Evolutionary conservation across 2,329 filamentous ascomycete genomes (phyloP).

Genomic region (Diaporthe aspalathi): DNA sequence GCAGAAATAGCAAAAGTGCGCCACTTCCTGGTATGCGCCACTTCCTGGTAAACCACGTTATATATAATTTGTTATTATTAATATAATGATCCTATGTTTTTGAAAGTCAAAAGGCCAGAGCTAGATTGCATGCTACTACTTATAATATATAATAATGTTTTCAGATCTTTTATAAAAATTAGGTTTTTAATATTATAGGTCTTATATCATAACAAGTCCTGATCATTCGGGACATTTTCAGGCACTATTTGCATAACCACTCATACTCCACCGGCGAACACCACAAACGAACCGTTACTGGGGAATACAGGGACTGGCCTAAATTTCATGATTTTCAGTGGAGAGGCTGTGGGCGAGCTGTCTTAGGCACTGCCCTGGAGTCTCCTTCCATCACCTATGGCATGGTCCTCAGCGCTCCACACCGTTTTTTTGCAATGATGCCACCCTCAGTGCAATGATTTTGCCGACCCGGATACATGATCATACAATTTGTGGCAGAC

Average conservation of each 20-base stretch:
- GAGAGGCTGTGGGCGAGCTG: background rate
- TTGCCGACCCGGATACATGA: background rate
- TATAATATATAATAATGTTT: no score
- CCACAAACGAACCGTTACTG: background rate
- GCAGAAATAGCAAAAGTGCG: no score
- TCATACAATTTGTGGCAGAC: constrained; percentile 6
- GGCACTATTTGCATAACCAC: background rate
- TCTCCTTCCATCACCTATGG: constrained; percentile 7
- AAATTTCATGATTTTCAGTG: background rate
- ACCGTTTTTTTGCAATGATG: background rate
- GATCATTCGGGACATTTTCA: background rate
- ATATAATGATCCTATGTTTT: no score
- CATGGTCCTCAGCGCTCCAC: background rate
- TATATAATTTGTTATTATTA: no score
- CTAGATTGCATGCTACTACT: no score
- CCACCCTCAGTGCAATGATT: background rate
- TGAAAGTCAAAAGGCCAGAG: no score
- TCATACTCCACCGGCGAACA: background rate
- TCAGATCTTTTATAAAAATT: no score
- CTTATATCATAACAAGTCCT: no score
- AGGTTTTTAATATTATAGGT: no score
- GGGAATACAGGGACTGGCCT: background rate
- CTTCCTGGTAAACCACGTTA: no score
- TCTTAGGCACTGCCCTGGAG: background rate
- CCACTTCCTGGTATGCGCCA: no score